phyloP scores from a whole-genome alignment of 2,329 filamentous ascomycete genomes.

The Hypoxylon sp. region DNA sequence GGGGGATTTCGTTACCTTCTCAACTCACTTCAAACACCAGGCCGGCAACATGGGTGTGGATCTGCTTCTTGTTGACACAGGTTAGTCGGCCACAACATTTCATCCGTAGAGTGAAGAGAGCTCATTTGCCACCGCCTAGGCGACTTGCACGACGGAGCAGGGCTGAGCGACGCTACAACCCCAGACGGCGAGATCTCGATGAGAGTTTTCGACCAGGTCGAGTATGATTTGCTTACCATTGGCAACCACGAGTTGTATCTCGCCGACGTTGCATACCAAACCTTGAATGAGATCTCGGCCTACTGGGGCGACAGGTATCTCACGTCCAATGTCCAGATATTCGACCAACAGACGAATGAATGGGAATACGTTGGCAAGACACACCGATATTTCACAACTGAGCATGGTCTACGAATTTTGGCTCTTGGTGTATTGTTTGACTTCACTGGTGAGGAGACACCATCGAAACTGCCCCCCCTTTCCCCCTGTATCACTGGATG shows the following conservation, averaged over 20 bases:
- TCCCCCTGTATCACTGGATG: conserved; percentile 46
- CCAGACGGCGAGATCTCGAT: conserved; percentile 68
- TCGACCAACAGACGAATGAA: conserved; percentile 54
- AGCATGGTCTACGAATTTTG: conserved; percentile 58
- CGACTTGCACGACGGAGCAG: conserved; percentile 75
- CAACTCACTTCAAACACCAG: conserved; percentile 69
- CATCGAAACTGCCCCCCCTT: too few relatives aligned
- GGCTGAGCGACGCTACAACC: conserved; percentile 70
- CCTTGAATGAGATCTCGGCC: conserved; percentile 69
- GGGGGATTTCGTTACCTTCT: conserved; percentile 74
- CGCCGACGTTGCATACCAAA: conserved; percentile 71
- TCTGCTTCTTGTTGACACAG: conserved; percentile 70
- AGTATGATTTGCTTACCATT: conserved; percentile 60
- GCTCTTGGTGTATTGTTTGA: conserved; percentile 61
- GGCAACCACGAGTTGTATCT: conserved; percentile 74
- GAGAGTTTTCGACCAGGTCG: conserved; percentile 57
- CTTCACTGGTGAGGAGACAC: conserved; percentile 60
- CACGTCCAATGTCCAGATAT: conserved; percentile 61
- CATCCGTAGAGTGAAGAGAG: neutral
- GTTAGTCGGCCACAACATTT: conserved; percentile 49
- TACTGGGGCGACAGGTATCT: conserved; percentile 63
- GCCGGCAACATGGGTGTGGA: conserved; percentile 69
- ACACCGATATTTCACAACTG: conserved; percentile 60
- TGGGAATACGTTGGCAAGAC: conserved; percentile 60
- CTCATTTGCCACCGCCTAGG: conserved; percentile 43